A percentile compares a stretch with the other conserved stretches of the same genome.
Evolutionary conservation across 257 asterid genomes (phyloP).

Genomic region (Solanum megistacrolobum): DNA sequence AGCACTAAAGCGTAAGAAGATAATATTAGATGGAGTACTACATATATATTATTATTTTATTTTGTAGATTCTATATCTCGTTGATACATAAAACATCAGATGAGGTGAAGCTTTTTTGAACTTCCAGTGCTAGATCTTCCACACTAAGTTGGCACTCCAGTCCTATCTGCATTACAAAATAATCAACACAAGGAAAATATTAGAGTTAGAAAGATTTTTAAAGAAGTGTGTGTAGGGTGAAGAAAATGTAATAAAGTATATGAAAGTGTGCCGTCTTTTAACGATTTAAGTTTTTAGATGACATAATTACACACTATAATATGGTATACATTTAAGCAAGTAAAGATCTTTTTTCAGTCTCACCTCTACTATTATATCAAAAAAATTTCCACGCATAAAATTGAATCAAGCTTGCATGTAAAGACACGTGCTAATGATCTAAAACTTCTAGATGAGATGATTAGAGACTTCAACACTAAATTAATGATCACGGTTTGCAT

Average conservation of each 20-base stretch:
- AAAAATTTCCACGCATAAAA: not conserved
- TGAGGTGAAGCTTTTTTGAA: constrained; percentile 67
- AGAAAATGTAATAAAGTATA: not conserved
- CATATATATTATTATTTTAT: not conserved
- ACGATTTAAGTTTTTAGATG: not conserved
- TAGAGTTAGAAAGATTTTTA: not conserved
- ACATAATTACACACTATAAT: not conserved
- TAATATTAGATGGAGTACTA: not conserved
- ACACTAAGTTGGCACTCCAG: constrained; percentile 84
- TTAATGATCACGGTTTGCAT: not conserved
- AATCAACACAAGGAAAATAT: not conserved
- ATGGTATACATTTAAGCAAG: not conserved
- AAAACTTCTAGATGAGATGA: not conserved
- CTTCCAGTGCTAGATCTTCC: constrained; percentile 80
- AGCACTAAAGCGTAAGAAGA: not conserved
- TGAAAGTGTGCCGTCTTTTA: not conserved
- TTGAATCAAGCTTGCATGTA: not conserved
- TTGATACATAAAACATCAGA: constrained; percentile 14
- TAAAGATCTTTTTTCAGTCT: not conserved
- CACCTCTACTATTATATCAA: not conserved
- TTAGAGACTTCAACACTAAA: not conserved
- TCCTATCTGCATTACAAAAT: constrained; percentile 50
- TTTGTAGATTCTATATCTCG: not conserved
- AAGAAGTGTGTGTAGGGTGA: not conserved
- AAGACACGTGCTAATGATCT: not conserved